Conservation (phyloP, 106 monocot genomes). For the Triglochin maritima region DNA sequence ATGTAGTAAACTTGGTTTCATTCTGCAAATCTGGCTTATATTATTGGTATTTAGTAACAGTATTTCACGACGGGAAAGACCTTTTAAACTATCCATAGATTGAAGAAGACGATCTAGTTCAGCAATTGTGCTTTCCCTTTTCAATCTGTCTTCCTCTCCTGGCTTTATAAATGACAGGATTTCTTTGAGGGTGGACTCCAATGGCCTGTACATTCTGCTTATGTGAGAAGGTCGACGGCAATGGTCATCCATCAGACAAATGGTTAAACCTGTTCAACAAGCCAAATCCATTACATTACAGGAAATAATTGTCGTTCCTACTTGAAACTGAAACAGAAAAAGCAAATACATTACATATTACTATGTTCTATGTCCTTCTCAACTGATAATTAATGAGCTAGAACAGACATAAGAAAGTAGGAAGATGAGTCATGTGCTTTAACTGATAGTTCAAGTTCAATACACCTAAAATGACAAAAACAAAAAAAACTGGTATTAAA, state of each 20-base stretch:
- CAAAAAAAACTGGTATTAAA: no score
- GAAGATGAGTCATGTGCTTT: no score
- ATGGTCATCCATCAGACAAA: slow-evolving; percentile 1
- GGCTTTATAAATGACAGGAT: slow-evolving; percentile 11
- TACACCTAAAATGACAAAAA: no score
- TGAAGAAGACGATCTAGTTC: slow-evolving; percentile 1
- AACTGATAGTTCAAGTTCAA: no score
- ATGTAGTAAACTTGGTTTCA: no score
- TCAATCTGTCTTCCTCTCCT: slow-evolving; percentile 6
- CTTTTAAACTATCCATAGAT: slow-evolving; percentile 5
- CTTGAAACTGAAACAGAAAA: no score
- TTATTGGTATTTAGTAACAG: neutral
- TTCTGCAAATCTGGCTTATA: neutral
- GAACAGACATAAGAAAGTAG: no score
- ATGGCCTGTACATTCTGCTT: neutral
- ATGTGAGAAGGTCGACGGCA: neutral
- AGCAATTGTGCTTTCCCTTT: neutral
- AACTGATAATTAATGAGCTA: no score
- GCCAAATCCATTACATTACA: no score
- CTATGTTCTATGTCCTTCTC: no score
- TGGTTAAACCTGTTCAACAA: neutral
- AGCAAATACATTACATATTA: no score
- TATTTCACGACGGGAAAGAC: neutral
- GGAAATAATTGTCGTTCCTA: no score
- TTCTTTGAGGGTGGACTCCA: slow-evolving; percentile 6